Evolutionary conservation across 2,329 filamentous ascomycete genomes (phyloP), one percentile per base, ranked within the genome.

Genomic region (Alternaria burnsii): DNA sequence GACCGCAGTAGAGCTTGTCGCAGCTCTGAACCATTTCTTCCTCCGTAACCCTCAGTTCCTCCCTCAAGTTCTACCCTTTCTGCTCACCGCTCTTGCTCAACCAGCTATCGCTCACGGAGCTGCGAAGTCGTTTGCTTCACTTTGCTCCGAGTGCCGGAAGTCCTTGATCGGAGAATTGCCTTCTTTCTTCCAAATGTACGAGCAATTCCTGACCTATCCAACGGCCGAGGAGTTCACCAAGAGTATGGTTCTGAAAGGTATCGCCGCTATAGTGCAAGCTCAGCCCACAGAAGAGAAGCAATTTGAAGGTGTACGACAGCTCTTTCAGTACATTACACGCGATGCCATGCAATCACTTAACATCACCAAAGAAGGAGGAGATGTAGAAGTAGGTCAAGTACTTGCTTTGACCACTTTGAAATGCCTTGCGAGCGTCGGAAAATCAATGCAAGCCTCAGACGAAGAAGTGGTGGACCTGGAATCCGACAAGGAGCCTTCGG

Each of bases 21-120:
- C 91, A 66, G 85, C 87, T 26, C 93, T 92, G 72, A 88, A 90
- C 5, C 87, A 89, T 55, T 95, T 92, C 78, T 94, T 96, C 75
- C 86, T 91, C 69, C 85, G 88, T 22, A 88, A 92, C 71, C 82
- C 88, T 1, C 83, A 86, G 32, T 87, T 88, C 62, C 83, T 96
- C 1, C 89, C 91, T 1, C 82, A 88, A 42, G 90, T 90, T 1
- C 81, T 96, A 24, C 91, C 89, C 50, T 87, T 94, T 44, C 83
- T 95, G 1, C 94, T 96, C 73, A 85, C 84, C 32, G 88, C 90
- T 7, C 82, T 94, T 4, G 84, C 85, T 18, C 87, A 90, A 32
- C 80, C 85, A 2, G 79, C 84, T 4, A 82, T 94, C 44, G 88
- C 89, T 9, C 82, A 84, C n/a, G 84, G 87, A 50, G 90, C 92